Conservation (phyloP, 768 basidiomycete species). For the Crepidotus variabilis region DNA sequence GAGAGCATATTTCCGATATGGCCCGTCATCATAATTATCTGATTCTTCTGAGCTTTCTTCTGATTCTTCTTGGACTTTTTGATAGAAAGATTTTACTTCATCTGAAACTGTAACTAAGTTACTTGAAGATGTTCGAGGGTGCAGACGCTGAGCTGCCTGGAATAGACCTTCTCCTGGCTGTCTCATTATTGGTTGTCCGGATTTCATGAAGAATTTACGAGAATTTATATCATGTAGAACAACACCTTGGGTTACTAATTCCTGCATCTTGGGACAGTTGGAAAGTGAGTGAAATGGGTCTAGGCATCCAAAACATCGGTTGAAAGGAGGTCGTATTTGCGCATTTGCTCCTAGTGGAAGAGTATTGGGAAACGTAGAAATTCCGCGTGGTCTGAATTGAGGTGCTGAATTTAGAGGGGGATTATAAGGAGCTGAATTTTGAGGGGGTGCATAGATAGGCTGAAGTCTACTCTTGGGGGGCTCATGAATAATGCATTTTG, state of each 20-base stretch:
- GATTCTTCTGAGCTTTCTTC: not conserved
- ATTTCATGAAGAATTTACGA: not conserved
- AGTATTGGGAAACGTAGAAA: too few relatives aligned
- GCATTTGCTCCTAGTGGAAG: not conserved
- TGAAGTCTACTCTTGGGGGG: not conserved
- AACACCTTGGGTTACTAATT: not conserved
- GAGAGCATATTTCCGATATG: not conserved
- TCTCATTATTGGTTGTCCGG: not conserved
- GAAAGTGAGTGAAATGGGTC: not conserved
- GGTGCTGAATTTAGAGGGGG: too few relatives aligned
- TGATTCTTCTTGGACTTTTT: not conserved
- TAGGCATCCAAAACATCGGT: constrained; percentile 9
- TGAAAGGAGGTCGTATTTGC: not conserved
- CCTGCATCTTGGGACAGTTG: constrained; percentile 8
- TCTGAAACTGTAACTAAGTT: not conserved
- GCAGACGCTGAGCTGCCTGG: not conserved
- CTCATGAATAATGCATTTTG: not conserved
- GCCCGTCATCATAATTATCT: not conserved
- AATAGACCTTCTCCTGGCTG: not conserved
- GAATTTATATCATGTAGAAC: not conserved
- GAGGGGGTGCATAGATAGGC: too few relatives aligned
- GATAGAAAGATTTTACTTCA: not conserved
- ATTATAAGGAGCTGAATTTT: too few relatives aligned
- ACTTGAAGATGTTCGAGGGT: not conserved
- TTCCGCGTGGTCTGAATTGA: too few relatives aligned